Evolutionary conservation across 768 basidiomycete genomes (phyloP), one percentile per base, ranked within the genome.

Genomic region (Tylopilus subfusipes): DNA sequence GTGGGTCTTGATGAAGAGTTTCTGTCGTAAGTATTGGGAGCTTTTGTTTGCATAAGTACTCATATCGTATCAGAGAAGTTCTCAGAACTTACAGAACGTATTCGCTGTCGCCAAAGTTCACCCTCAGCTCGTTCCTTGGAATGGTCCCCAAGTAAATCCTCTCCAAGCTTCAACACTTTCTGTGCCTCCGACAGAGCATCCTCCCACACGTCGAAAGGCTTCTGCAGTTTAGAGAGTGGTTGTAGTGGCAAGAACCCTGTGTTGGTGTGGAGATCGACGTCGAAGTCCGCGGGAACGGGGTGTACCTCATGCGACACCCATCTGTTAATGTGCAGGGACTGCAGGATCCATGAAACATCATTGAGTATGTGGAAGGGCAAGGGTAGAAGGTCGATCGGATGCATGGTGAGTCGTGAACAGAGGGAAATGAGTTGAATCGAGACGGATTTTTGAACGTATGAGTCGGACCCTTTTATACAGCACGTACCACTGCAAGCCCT

Each of bases 221-320:
- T 66, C 5, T 77, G 75, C 24, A 96, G 75, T 25, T 72, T 77
- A 2, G 81, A 77, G 8, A 90, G 77, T 1, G 84, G 84, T 34
- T 74, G 69, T 3, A 79, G 70, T 1, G 95, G 96, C 61, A 98
- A 82, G 75, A 98, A 98, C 0, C 96, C 96, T 0, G 90, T 86
- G 59, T 83, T 60, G 16, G 62, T 63, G 29, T 73, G 56, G 50
- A 71, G 65, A 50, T 73, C 64, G 18, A 86, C 69, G 60, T 86
- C 84, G 53, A 82, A 85, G 53, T 82, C 76, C 3, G 67, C 60
- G 19, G 74, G 75, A 12, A 72, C 65, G 40, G 69, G 74, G 25
- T 72, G 73, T 25, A 65, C 68, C 14, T 68, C 62, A 44, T 63
- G 59, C 7, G 69, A 52, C 14, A 66, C 45, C 54, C 70, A 68